Conservation (phyloP, 73 alveolate species). For the Symbiodinium pilosum region DNA sequence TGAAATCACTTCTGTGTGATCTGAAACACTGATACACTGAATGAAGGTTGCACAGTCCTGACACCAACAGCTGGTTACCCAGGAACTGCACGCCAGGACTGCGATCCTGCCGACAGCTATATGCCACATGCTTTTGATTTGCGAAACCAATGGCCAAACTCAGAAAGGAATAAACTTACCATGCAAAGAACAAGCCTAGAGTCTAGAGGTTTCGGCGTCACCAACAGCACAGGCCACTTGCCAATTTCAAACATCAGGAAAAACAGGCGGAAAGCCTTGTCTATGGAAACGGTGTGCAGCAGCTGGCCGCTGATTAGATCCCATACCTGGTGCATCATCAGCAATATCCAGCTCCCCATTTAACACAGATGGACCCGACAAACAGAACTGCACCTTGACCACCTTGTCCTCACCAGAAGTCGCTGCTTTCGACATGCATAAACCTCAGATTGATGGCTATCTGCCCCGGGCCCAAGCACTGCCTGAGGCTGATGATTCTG, state of each 20-base stretch:
- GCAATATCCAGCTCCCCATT: background rate
- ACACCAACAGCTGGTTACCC: constrained; percentile 41
- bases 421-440: background rate
- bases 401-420: constrained; percentile 64
- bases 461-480: no score
- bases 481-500: no score
- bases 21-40: no score
- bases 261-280: constrained; percentile 28
- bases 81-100: constrained; percentile 74
- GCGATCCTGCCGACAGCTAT: constrained; percentile 21
- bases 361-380: background rate
- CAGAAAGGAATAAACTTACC: background rate
- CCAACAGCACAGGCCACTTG: no score
- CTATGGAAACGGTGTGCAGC: constrained; percentile 7
- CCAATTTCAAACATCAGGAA: no score
- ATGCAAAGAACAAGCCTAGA: no score
- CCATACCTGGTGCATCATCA: constrained; percentile 65
- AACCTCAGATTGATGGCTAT: background rate
- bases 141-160: no score
- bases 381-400: constrained; percentile 31
- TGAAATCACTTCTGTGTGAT: background rate
- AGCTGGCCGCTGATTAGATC: constrained; percentile 21
- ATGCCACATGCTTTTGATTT: no score
- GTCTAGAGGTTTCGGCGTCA: no score
- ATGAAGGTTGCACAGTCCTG: background rate